phyloP scores from a whole-genome alignment of 495 filamentous ascomycete species.

The Daldinia childiae region DNA sequence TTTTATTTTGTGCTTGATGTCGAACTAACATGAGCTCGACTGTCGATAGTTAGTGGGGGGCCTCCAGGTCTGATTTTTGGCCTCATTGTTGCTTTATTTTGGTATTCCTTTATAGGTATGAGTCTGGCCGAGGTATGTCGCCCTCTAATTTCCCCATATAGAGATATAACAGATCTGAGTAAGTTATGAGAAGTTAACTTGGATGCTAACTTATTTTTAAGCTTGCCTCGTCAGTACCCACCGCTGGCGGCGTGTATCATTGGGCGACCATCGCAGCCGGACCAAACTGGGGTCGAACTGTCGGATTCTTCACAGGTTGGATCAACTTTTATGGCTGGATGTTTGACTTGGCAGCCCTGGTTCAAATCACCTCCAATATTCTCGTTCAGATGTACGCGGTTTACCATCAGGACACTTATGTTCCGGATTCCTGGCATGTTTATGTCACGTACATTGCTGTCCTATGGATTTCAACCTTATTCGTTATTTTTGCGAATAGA shows the following conservation, averaged over 20 bases:
- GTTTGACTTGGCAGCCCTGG: slow-evolving; percentile 71
- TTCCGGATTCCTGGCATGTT: slow-evolving; percentile 73
- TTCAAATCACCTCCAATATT: slow-evolving; percentile 73
- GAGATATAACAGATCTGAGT: slow-evolving; percentile 5
- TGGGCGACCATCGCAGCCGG: slow-evolving; percentile 83
- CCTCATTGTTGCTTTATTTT: slow-evolving; percentile 57
- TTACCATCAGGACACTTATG: slow-evolving; percentile 69
- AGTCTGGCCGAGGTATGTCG: slow-evolving; percentile 53
- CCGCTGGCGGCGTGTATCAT: slow-evolving; percentile 84
- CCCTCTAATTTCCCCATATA: background rate
- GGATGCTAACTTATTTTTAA: slow-evolving; percentile 48
- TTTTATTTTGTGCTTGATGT: background rate
- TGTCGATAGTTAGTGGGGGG: slow-evolving; percentile 61
- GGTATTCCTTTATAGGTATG: slow-evolving; percentile 57
- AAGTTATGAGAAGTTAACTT: background rate
- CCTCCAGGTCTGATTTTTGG: slow-evolving; percentile 67
- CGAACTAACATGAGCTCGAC: slow-evolving; percentile 14
- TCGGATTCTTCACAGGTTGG: slow-evolving; percentile 82
- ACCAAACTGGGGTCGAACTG: slow-evolving; percentile 69
- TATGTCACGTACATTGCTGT: slow-evolving; percentile 75
- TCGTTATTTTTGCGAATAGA: slow-evolving; percentile 76
- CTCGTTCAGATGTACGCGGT: slow-evolving; percentile 75
- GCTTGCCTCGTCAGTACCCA: slow-evolving; percentile 81
- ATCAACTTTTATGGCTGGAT: slow-evolving; percentile 79
- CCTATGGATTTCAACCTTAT: slow-evolving; percentile 70